Evolutionary conservation across 2,329 filamentous ascomycete species (phyloP), one percentile per base, ranked within the genome.

Genomic region (Ophiosphaerella korrae): DNA sequence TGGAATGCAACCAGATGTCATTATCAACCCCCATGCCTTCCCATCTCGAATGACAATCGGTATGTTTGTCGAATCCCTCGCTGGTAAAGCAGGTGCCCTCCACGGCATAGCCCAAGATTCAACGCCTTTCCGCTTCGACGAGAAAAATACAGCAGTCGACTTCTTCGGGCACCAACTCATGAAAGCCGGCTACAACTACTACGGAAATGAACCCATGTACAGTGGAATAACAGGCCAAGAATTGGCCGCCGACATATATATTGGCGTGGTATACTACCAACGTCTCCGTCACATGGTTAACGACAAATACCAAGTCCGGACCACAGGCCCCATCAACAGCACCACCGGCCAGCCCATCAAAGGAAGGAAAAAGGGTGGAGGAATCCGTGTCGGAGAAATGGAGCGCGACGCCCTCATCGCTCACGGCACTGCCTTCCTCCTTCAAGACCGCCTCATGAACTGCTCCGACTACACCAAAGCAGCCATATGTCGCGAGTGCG

Each of bases 1-100:
- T 5, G 94, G 94, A 46, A 97, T 99, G 54, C 92, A 97, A 70
- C 94, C 94, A 8, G 94, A 99, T 75, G 83, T 96, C 66, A 99
- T 99, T 76, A 99, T 99, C 81, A 99, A 99, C 78, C 94, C 94
- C 35, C 94, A 99, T 82, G 94, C 94, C 70, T 99, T 99, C 83
- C 94, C 94, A 7, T 97, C 93, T 39, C 92, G 94, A 76, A 99
- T 99, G 94, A 99, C 94, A 16, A 99, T 99, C 71, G 94, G 94
- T 70, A 97, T 97, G 90, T 97, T 99, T 75, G 86, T 99, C 70
- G 94, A 99, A 79, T 97, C 92, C 5, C 83, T 99, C 45, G 94
- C 94, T 8, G 94, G 94, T 54, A 99, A 99, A 78, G 86, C 93
- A 8, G 94, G 94, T 40, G 90, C 93, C 12, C 83, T 99, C 32